phyloP scores from a whole-genome alignment of 2,329 filamentous ascomycete species.

The Aspergillus calidoustus region DNA sequence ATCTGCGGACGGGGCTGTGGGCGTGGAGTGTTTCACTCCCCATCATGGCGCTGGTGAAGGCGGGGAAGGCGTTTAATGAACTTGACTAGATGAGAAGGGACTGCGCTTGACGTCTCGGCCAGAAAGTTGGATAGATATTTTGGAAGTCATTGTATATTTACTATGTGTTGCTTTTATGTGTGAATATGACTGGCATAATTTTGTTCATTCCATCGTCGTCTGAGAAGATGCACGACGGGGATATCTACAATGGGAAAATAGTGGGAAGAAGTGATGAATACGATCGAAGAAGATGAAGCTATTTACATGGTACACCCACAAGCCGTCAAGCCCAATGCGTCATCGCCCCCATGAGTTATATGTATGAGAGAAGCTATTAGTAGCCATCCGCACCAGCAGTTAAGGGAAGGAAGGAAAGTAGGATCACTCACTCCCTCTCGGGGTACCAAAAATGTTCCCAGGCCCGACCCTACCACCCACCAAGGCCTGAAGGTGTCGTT shows the following conservation, averaged over 20 bases:
- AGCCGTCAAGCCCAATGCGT: neutral
- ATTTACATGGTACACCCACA: neutral
- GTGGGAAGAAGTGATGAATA: neutral
- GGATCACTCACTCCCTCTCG: neutral
- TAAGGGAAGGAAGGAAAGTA: neutral
- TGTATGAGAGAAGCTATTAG: neutral
- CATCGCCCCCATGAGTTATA: neutral
- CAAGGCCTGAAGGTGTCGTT: neutral
- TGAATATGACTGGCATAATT: neutral
- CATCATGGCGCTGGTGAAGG: conserved; percentile 37
- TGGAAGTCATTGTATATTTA: too few species aligned
- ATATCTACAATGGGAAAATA: neutral
- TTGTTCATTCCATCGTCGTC: neutral
- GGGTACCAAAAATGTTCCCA: neutral
- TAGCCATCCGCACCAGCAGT: neutral
- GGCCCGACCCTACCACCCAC: conserved; percentile 1
- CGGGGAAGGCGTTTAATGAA: conserved; percentile 26
- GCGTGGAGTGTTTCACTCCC: conserved; percentile 40
- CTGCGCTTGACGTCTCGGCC: too few species aligned
- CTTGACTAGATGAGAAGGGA: neutral
- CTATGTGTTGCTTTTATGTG: too few species aligned
- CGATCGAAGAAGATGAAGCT: neutral
- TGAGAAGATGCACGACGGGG: neutral
- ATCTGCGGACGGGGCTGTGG: conserved; percentile 38
- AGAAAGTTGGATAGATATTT: neutral